Evolutionary conservation across 2,329 filamentous ascomycete genomes (phyloP), one percentile per base, ranked within the genome.

Genomic region (Plectosphaerella cucumerina): DNA sequence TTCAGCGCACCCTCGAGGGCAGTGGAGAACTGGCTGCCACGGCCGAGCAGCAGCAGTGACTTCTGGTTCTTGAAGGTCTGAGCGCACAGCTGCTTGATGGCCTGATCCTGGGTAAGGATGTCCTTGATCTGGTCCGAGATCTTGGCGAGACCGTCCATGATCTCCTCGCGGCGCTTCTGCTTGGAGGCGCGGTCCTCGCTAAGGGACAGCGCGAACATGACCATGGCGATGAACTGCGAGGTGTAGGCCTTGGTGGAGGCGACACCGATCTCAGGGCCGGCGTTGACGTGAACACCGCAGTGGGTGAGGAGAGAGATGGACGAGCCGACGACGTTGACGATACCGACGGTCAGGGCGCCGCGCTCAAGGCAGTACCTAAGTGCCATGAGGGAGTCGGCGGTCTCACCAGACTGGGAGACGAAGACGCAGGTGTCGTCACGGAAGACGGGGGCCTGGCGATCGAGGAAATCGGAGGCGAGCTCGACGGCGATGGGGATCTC

Each of bases 201-300:
- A 52, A 99, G 83, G 26, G 92, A 97, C 57, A 99, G 80, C 6
- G 94, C 94, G 65, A 99, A 97, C 94, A 99, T 99, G 75, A 97
- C 89, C 91, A 99, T 97, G 70, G 94, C 96, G 66, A 99, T 90
- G 72, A 97, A 99, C 71, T 99, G 94, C 44, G 94, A 97, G 14
- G 94, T 99, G 77, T 99, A 99, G 37, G 94, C 94, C 81, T 99
- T 99, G 72, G 94, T 99, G 44, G 93, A 97, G 54, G 94, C 94
- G 59, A 99, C 94, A 85, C 94, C 94, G 58, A 99, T 97, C 73
- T 99, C 94, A 49, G 94, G 94, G 51, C 94, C 94, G 60, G 94
- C 94, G 74, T 99, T 99, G 79, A 99, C 92, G 80, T 99, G 94
- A 50, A 99, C 94, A 91, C 94, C 94, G 65, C 94, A 99, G 83